A percentile compares a stretch with the other conserved stretches of the same genome.
These are phyloP conservation scores for Heliamphora exappendiculata DNA, from an alignment of 148 eudicot genomes.

Conservation along the genomic window DNA sequence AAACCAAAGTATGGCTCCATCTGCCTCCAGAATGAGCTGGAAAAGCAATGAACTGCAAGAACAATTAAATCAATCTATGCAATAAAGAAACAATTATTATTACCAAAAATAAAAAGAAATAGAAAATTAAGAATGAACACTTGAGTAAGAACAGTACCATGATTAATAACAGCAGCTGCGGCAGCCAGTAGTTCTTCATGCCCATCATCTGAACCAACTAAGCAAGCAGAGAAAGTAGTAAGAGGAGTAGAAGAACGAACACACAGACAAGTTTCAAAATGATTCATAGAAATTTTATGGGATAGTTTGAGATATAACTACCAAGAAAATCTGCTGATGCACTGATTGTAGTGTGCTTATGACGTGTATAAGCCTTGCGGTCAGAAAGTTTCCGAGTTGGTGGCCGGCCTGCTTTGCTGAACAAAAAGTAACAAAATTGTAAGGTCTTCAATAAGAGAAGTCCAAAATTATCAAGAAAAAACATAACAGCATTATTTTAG, in stretches of 20 bases:
- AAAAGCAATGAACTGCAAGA: constrained; percentile 41
- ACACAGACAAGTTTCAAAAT: not conserved
- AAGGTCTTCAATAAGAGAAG: not conserved
- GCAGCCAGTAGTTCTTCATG: constrained; percentile 65
- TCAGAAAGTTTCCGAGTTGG: constrained; percentile 59
- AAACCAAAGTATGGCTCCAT: constrained; percentile 56
- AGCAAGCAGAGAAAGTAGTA: constrained; percentile 10
- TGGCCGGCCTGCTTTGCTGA: constrained; percentile 57
- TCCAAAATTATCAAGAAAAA: not conserved
- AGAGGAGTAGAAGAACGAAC: constrained; percentile 11
- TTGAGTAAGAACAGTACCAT: constrained; percentile 28
- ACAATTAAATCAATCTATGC: constrained; percentile 7
- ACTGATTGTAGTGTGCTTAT: constrained; percentile 40
- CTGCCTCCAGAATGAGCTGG: constrained; percentile 57
- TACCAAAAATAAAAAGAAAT: not conserved
- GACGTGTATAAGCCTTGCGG: constrained; percentile 49
- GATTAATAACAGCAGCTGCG: constrained; percentile 41
- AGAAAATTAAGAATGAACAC: not conserved
- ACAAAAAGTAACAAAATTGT: constrained; percentile 8
- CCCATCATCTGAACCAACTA: constrained; percentile 55
- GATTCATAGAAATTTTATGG: not conserved
- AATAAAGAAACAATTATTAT: not conserved
- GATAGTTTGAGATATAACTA: constrained; percentile 11
- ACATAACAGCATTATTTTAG: not conserved
- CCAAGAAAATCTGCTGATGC: constrained; percentile 54